Evolutionary conservation across 1,139 yeast genomes (phyloP).

Genomic region (Saccharomyces pastorianus): DNA sequence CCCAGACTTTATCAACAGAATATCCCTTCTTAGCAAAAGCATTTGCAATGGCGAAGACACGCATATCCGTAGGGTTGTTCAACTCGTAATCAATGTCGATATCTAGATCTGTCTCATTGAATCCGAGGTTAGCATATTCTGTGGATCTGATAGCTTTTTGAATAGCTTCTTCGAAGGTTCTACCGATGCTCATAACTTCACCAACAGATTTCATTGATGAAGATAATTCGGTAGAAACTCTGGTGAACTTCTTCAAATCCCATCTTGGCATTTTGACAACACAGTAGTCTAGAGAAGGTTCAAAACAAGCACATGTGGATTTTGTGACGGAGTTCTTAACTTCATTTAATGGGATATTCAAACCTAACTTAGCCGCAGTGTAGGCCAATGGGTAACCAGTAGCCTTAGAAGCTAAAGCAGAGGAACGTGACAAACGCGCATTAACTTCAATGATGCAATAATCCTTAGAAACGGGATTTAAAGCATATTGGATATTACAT

Average conservation of each 20-base stretch:
- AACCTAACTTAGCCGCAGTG: slow-evolving; percentile 95
- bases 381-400: slow-evolving; percentile 98
- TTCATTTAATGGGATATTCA: slow-evolving; percentile 87
- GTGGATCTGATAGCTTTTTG: slow-evolving; percentile 97
- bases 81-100: slow-evolving; percentile 85
- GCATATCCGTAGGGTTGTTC: slow-evolving; percentile 93
- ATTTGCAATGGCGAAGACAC: slow-evolving; percentile 93
- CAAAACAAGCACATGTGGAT: slow-evolving; percentile 94
- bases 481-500: slow-evolving; percentile 96
- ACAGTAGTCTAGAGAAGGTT: slow-evolving; percentile 94
- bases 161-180: slow-evolving; percentile 96
- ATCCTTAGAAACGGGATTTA: slow-evolving; percentile 88
- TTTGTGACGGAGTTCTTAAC: slow-evolving; percentile 90
- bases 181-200: slow-evolving; percentile 97
- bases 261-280: slow-evolving; percentile 98
- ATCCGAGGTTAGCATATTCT: slow-evolving; percentile 90
- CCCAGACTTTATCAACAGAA: slow-evolving; percentile 87
- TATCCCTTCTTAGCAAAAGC: slow-evolving; percentile 72
- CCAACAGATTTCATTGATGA: slow-evolving; percentile 98
- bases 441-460: slow-evolving; percentile 97
- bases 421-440: slow-evolving; percentile 95
- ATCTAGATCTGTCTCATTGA: slow-evolving; percentile 81
- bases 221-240: slow-evolving; percentile 80
- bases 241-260: slow-evolving; percentile 93
- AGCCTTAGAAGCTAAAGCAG: slow-evolving; percentile 97